These are phyloP conservation scores for Globisporangium alternatum DNA, from an alignment of 352 stramenopile genomes.

Conservation along the genomic window DNA sequence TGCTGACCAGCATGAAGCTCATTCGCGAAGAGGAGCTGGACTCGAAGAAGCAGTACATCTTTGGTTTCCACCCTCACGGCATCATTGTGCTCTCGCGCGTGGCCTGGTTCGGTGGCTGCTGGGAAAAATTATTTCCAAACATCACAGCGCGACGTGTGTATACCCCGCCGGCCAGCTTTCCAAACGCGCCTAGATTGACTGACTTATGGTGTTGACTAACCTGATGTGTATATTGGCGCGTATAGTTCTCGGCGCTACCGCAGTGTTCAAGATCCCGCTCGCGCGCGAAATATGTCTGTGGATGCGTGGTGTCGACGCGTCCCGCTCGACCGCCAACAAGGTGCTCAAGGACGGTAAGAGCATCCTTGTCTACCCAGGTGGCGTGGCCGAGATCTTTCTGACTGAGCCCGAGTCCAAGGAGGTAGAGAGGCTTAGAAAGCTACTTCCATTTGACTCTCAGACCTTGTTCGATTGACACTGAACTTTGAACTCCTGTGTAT, in stretches of 20 bases:
- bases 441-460: neutral
- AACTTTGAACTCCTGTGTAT: no score
- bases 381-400: conserved; percentile 41
- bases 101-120: conserved; percentile 59
- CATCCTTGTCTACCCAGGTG: conserved; percentile 45
- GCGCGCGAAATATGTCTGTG: conserved; percentile 65
- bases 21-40: conserved; percentile 66
- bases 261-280: conserved; percentile 70
- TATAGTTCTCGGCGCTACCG: conserved; percentile 53
- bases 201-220: conserved; percentile 12
- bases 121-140: conserved; percentile 65
- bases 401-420: conserved; percentile 47
- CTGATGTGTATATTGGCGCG: neutral
- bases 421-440: conserved; percentile 20
- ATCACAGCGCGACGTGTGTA: conserved; percentile 46
- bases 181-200: no score
- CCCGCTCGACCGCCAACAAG: conserved; percentile 34
- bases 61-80: conserved; percentile 70
- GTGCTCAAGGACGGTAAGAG: conserved; percentile 38
- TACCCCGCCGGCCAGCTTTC: neutral
- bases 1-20: conserved; percentile 55
- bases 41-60: conserved; percentile 66
- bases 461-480: neutral
- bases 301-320: conserved; percentile 40
- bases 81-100: conserved; percentile 78